phyloP scores from a whole-genome alignment of 139 green algal species.

The Haematococcus sp. region DNA sequence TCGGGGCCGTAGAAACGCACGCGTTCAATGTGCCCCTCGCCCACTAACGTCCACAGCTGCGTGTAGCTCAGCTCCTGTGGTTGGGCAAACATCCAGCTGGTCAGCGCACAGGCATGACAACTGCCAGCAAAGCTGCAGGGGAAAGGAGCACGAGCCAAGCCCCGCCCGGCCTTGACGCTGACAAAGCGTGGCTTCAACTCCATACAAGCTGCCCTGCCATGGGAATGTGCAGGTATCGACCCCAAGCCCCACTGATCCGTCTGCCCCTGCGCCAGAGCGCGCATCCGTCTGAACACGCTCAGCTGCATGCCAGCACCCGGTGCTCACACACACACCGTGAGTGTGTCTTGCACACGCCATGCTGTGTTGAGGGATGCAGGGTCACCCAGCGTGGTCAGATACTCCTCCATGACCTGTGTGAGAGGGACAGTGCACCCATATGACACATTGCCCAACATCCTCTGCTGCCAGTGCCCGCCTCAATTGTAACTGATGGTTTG shows the following conservation, averaged over 20 bases:
- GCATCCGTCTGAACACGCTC: too few species aligned
- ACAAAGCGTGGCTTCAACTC: not conserved
- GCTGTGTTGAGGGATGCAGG: conserved; percentile 34
- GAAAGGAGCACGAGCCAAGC: not conserved
- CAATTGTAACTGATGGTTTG: too few species aligned
- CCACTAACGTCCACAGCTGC: conserved; percentile 72
- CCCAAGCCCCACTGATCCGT: too few species aligned
- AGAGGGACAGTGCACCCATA: too few species aligned
- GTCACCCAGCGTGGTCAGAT: conserved; percentile 35
- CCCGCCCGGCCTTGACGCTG: not conserved
- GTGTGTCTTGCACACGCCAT: conserved; percentile 37
- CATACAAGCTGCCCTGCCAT: not conserved
- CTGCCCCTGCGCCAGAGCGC: too few species aligned
- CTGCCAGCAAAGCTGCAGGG: not conserved
- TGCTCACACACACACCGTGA: conserved; percentile 15
- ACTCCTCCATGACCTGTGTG: conserved; percentile 44
- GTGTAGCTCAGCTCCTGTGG: conserved; percentile 77
- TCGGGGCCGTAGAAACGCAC: conserved; percentile 55
- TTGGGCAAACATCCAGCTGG: not conserved
- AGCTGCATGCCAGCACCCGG: not conserved
- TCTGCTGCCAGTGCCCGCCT: too few species aligned
- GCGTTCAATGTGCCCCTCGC: conserved; percentile 56
- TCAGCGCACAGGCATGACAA: not conserved
- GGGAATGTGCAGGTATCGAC: too few species aligned
- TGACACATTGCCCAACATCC: too few species aligned